A percentile compares a stretch with the other conserved stretches of the same genome.
Evolutionary conservation across 2,329 filamentous ascomycete species (phyloP).

Genomic region (Aspergillus texensis): DNA sequence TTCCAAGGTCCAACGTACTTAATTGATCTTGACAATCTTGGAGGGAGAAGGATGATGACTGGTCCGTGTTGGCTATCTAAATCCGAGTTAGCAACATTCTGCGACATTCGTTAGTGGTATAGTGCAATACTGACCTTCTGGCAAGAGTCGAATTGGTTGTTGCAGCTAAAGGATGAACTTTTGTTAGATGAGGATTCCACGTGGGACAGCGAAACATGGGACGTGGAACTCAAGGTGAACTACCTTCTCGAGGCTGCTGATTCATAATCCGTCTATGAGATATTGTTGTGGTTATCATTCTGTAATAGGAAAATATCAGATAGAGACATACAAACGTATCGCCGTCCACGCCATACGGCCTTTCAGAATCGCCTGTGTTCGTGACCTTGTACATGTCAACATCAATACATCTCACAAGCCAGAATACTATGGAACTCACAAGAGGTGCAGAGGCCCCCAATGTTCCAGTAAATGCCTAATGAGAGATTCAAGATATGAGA

Average conservation of each 20-base stretch:
- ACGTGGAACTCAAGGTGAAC: neutral
- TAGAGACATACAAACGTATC: constrained; percentile 25
- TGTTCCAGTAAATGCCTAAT: constrained; percentile 9
- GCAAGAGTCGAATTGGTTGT: constrained; percentile 25
- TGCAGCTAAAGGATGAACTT: constrained; percentile 19
- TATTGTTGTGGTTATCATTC: neutral
- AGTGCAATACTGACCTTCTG: constrained; percentile 17
- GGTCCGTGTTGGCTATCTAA: constrained; percentile 20
- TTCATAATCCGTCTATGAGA: constrained; percentile 20
- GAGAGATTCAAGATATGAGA: neutral
- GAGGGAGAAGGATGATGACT: constrained; percentile 14
- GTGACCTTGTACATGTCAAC: constrained; percentile 14
- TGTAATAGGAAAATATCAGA: neutral
- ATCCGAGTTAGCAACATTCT: neutral
- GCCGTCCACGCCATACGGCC: constrained; percentile 28
- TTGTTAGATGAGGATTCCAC: neutral
- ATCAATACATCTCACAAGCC: neutral
- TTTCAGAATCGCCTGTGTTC: constrained; percentile 19
- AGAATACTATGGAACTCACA: constrained; percentile 9
- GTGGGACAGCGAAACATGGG: neutral
- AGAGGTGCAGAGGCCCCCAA: constrained; percentile 14
- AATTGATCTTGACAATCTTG: constrained; percentile 22
- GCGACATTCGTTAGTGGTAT: neutral
- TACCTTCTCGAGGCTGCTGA: constrained; percentile 26
- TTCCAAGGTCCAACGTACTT: constrained; percentile 6